phyloP scores from a whole-genome alignment of 768 basidiomycete genomes.

The Dentipellis sp. region DNA sequence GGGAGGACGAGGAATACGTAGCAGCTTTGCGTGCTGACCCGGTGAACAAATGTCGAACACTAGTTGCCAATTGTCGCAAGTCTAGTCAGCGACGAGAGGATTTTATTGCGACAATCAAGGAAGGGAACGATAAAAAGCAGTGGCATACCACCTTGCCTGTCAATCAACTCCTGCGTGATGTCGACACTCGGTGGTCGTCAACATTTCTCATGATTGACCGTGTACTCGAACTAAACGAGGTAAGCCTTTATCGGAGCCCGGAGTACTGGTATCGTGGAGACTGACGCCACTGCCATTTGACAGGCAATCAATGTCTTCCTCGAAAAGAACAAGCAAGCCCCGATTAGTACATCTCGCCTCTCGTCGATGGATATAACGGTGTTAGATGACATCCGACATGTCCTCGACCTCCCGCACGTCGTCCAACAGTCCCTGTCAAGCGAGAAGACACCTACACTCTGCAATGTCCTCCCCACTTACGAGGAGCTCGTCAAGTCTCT shows the following conservation, averaged over 20 bases:
- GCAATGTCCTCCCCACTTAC: neutral
- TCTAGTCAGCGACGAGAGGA: neutral
- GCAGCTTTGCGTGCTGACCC: neutral
- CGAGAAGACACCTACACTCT: constrained; percentile 1
- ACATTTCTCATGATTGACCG: too few species aligned
- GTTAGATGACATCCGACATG: neutral
- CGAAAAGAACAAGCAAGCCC: neutral
- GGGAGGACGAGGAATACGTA: neutral
- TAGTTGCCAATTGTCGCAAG: neutral
- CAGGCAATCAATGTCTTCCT: too few species aligned
- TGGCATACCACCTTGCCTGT: neutral
- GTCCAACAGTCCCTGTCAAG: neutral
- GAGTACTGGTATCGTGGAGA: too few species aligned
- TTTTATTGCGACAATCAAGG: neutral
- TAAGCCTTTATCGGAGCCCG: too few species aligned
- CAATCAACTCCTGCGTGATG: constrained; percentile 13
- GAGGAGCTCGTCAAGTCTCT: neutral
- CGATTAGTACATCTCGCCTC: neutral
- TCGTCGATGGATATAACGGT: neutral
- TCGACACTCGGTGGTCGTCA: constrained; percentile 19
- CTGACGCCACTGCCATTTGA: too few species aligned
- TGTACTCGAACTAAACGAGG: too few species aligned
- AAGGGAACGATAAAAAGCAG: neutral
- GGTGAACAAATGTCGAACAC: neutral
- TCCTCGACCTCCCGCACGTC: constrained; percentile 1